Base-by-base conservation (phyloP, 1,139 yeast genomes). In the Saccharomycopsis phalli region DNA sequence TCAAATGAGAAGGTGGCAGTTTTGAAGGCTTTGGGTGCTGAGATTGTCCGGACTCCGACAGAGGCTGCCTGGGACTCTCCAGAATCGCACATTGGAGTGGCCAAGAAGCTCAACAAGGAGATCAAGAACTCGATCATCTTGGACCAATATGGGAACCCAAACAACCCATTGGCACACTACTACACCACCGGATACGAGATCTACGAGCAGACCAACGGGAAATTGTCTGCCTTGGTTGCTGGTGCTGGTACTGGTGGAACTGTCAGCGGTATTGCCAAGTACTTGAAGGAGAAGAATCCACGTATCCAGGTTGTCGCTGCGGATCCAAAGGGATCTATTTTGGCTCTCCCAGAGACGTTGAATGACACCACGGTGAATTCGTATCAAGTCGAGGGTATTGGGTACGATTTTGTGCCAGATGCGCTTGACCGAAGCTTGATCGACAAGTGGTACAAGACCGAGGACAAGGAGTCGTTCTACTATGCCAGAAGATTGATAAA, bases 51-150 rank as follows among this genome's bases (percentile, higher is more conserved):
- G 67, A 84, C 95, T 16, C 94, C 95, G 40, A 84, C 93, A 35
- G 94, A 81, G 55, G 95, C 94, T 33, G 94, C 94, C 1, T 84
- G 88, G 86, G 94, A 84, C 56, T 74, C 94, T 37, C 94, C 94
- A 37, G 94, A 84, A 61, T 79, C 91, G 30, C 94, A 84, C 56
- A 83, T 84, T 58, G 94, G 94, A 50, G 94, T 84, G 34, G 95
- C 94, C 42, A 74, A 68, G 57, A 78, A 78, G 52, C 68, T 84
- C 55, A 87, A 83, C 58, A 76, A 76, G 61, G 94, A 84, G 60
- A 82, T 84, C 52, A 91, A 93, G 45, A 81, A 83, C 56, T 81
- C 94, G 16, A 82, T 83, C 40, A 83, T 84, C 51, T 71, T 84
- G 54, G 94, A 84, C 58, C 95, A 84, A 62, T 84, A 84, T 61